Evolutionary conservation across 1,284 basidiomycete species (phyloP), one percentile per base, ranked within the genome.

Genomic region (Marasmius sp.): DNA sequence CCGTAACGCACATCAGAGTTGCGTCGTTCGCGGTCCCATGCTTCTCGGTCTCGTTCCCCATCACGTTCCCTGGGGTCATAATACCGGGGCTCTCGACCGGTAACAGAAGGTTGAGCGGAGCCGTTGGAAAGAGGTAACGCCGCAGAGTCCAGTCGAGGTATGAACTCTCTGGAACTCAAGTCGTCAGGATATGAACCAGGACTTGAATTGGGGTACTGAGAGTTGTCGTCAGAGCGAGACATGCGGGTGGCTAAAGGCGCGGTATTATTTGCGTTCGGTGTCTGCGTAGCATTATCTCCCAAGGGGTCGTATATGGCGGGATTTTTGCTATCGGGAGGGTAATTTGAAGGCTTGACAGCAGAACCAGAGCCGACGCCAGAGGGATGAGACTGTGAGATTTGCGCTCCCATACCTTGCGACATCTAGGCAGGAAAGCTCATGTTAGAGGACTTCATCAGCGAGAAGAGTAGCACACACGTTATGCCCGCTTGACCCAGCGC

Each of bases 1-100:
- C 77, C 69, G 61, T 67, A 74, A 63, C 73, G 73, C 51, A 74
- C 73, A 64, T 74, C 71, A 11, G 71, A 70, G 11, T 71, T 70
- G 59, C 70, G 59, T 51, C 63, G 66, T 48, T 75, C 72, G 65
- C 79, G 74, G 55, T 78, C 77, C 61, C 74, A 54, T 9, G 50
- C 56, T 18, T 75, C 74, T 63, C 78, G 69, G 33, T 70, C 67
- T 50, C 72, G 68, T 49, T 71, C 65, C 63, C 65, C 69, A 18
- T 74, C 71, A 61, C 74, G 71, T 56, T 77, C 75, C 63, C 71
- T 71, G 33, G 48, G 33, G 38, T 57, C 48, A 45, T 58, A 49
- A 38, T 52, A 55, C 41, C 58, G 49, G 16, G 52, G 41, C 39
- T 58, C 36, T 45, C 59, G 9, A 36, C 34, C 16, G 37, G 12